Evolutionary conservation across 495 filamentous ascomycete genomes (phyloP).

Genomic region (Mytilinidion resinicola): DNA sequence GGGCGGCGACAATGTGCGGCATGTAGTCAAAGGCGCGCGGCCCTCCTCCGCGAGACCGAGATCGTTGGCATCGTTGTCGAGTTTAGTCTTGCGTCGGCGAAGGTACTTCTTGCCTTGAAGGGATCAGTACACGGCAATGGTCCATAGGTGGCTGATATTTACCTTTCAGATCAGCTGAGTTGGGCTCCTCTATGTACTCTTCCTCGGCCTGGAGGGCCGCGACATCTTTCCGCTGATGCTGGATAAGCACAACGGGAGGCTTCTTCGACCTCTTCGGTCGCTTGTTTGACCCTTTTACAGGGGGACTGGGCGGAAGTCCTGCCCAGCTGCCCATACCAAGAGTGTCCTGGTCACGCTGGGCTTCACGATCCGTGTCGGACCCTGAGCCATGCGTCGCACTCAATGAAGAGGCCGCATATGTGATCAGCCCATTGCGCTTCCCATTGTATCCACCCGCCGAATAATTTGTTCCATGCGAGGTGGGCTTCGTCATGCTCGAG

Average conservation of each 20-base stretch:
- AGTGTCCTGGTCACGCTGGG: slow-evolving; percentile 1
- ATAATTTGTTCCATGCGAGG: slow-evolving; percentile 15
- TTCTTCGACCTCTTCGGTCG: slow-evolving; percentile 12
- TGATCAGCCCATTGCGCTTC: slow-evolving; percentile 10
- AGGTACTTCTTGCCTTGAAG: slow-evolving; percentile 6
- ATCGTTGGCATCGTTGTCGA: slow-evolving; percentile 1
- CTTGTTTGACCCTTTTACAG: not conserved
- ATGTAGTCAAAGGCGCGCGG: not conserved
- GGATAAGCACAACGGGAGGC: slow-evolving; percentile 9
- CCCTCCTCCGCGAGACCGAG: slow-evolving; percentile 11
- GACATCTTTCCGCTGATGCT: not conserved
- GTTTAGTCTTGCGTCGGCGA: not conserved
- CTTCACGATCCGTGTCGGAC: slow-evolving; percentile 9
- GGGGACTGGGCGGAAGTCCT: not conserved
- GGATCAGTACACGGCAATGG: not conserved
- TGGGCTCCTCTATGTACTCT: not conserved
- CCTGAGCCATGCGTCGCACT: slow-evolving; percentile 18
- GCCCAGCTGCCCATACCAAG: slow-evolving; percentile 8
- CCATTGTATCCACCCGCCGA: slow-evolving; percentile 2
- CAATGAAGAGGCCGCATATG: slow-evolving; percentile 11
- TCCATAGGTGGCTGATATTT: not conserved
- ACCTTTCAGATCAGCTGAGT: slow-evolving; percentile 5
- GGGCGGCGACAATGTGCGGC: not conserved
- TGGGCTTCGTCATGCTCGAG: slow-evolving; percentile 14
- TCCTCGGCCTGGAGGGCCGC: not conserved